These are phyloP conservation scores for Plasmodium sp. DNA, from an alignment of 169 alveolate species.

Conservation along the genomic window DNA sequence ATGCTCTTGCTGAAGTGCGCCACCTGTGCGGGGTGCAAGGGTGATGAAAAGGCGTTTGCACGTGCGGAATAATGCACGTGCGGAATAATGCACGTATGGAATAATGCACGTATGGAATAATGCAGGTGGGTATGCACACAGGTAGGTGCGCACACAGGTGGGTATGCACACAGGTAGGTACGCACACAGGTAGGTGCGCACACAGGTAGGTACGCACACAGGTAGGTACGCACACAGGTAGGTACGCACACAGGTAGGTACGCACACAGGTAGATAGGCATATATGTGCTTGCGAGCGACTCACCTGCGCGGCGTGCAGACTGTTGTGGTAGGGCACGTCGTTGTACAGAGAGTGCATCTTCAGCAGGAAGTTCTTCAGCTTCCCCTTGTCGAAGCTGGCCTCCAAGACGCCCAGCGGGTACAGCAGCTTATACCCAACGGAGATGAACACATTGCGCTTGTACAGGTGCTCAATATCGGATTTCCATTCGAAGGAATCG, in stretches of 20 bases:
- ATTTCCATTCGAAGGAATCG: constrained; percentile 43
- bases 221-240: background rate
- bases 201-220: background rate
- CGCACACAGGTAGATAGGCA: too few relatives aligned
- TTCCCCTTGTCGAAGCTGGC: constrained; percentile 33
- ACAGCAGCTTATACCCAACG: constrained; percentile 51
- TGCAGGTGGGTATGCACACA: background rate
- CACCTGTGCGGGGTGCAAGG: constrained; percentile 5
- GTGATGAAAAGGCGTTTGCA: background rate
- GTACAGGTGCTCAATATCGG: constrained; percentile 30
- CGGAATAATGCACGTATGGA: background rate
- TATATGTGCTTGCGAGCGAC: background rate
- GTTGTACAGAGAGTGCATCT: constrained; percentile 29
- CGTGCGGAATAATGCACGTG: background rate
- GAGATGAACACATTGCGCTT: constrained; percentile 53
- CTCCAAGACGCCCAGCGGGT: constrained; percentile 40
- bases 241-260: background rate
- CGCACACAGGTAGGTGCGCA: background rate
- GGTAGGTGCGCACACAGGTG: background rate
- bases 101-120: background rate
- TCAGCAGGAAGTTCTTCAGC: constrained; percentile 42
- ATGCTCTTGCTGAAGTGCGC: constrained; percentile 69
- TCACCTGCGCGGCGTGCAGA: constrained; percentile 62
- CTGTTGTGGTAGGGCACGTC: constrained; percentile 63
- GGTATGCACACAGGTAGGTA: background rate